A percentile compares a stretch with the other conserved stretches of the same genome.
Evolutionary conservation across 2,329 filamentous ascomycete genomes (phyloP).

Genomic region (Ophiostoma angusticollis): DNA sequence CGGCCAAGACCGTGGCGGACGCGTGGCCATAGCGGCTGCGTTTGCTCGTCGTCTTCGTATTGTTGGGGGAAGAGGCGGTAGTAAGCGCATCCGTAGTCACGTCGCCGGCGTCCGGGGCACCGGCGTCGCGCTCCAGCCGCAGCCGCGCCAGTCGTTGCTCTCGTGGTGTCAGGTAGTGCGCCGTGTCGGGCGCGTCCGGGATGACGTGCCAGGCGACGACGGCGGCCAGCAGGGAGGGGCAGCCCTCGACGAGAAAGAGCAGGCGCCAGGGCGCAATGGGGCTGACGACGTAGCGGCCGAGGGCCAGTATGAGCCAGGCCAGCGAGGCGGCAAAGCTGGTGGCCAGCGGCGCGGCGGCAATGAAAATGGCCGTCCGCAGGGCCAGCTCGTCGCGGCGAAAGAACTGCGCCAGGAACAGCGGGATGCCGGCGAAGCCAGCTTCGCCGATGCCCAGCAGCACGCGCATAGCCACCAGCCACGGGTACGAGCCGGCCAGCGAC

Average conservation of each 20-base stretch:
- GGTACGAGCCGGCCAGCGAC: slow-evolving; percentile 50
- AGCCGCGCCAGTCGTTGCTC: slow-evolving; percentile 58
- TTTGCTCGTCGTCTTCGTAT: slow-evolving; percentile 6
- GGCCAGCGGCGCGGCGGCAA: slow-evolving; percentile 71
- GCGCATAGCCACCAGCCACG: slow-evolving; percentile 40
- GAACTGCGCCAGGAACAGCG: slow-evolving; percentile 53
- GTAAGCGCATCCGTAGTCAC: no score
- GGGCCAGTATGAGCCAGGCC: slow-evolving; percentile 63
- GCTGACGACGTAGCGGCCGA: slow-evolving; percentile 30
- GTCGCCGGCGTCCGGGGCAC: slow-evolving; percentile 13
- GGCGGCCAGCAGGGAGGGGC: slow-evolving; percentile 65
- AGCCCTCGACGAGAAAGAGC: slow-evolving; percentile 73
- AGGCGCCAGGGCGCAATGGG: slow-evolving; percentile 77
- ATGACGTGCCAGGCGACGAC: slow-evolving; percentile 62
- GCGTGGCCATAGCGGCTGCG: no score
- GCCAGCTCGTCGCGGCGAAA: slow-evolving; percentile 61
- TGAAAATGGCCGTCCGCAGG: slow-evolving; percentile 72
- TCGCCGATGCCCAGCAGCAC: slow-evolving; percentile 49
- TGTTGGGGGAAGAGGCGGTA: no score
- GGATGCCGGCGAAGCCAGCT: slow-evolving; percentile 52
- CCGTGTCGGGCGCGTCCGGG: slow-evolving; percentile 61
- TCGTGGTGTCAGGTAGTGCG: slow-evolving; percentile 47
- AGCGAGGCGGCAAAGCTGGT: slow-evolving; percentile 71
- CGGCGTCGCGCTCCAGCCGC: slow-evolving; percentile 43
- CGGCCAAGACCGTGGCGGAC: slow-evolving; percentile 37